Evolutionary conservation across 139 green algal genomes (phyloP), one percentile per base, ranked within the genome.

Genomic region (Parachlorella kessleri): DNA sequence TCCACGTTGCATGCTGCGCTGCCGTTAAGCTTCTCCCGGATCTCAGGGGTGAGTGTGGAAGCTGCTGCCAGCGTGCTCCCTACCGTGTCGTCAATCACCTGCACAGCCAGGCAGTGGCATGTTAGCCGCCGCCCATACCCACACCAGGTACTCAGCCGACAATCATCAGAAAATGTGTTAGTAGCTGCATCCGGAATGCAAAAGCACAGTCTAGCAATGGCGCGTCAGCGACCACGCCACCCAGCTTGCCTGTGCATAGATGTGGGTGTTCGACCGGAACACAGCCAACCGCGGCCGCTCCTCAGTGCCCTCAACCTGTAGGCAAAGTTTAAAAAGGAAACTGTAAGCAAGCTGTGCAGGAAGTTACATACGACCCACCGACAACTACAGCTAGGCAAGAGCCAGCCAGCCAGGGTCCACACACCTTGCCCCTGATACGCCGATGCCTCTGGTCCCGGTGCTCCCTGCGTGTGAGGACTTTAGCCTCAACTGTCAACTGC

Each of bases 201-300:
- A n/a, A n/a, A n/a, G n/a, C n/a, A n/a, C n/a, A n/a, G n/a, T n/a
- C n/a, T n/a, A n/a, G n/a, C n/a, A n/a, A n/a, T n/a, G n/a, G n/a
- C n/a, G n/a, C n/a, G n/a, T n/a, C 28, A 39, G 35, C 21, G 33
- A 72, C 3, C 5, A 35, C 37, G 37, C 23, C 38, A 64, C 38
- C 30, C 21, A 14, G 48, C 86, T 0, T 68, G 96, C 94, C 90
- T 99, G 97, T 32, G 90, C 94, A 80, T 99, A 99, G 48, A 99
- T 98, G 89, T 99, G 94, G 77, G 98, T 88, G 88, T 98, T 98
- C 35, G 95, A 98, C 42, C 94, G 86, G 93, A 92, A 98, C 6
- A 99, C 95, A 7, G 92, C 90, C 53, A 99, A 85, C 37, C 97
- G 89, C 14, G 97, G 97, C 26, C 97, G 80, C 81, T 99, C 95